Evolutionary conservation across 495 filamentous ascomycete species (phyloP).

Genomic region (Penicillium soppii): DNA sequence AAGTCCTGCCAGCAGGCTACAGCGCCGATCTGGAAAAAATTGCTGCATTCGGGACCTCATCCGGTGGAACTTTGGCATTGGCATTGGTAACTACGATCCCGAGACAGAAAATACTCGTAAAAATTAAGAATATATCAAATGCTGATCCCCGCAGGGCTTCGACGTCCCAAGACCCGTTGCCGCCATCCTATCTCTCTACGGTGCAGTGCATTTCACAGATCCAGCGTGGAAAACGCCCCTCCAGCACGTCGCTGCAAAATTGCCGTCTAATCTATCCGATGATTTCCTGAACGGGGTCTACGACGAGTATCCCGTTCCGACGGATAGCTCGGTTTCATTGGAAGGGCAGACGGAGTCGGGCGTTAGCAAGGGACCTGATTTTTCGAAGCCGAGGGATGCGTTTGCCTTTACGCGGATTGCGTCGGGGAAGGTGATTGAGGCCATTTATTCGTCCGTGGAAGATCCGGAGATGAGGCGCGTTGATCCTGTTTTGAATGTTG

Average conservation of each 20-base stretch:
- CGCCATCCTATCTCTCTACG: constrained; percentile 39
- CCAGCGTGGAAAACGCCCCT: constrained; percentile 61
- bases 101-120: constrained; percentile 29
- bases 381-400: constrained; percentile 31
- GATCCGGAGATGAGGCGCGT: constrained; percentile 19
- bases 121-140: constrained; percentile 31
- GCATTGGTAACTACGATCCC: constrained; percentile 37
- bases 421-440: background rate
- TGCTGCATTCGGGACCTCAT: constrained; percentile 54
- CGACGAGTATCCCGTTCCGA: constrained; percentile 26
- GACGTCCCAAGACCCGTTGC: constrained; percentile 19
- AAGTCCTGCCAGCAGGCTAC: constrained; percentile 17
- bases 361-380: constrained; percentile 23
- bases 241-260: constrained; percentile 55
- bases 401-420: constrained; percentile 39
- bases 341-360: constrained; percentile 30
- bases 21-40: constrained; percentile 36
- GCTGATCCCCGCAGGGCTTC: constrained; percentile 23
- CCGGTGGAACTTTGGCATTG: constrained; percentile 53
- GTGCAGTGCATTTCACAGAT: constrained; percentile 33
- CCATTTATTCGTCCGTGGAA: constrained; percentile 20
- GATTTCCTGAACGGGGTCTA: constrained; percentile 28
- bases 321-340: constrained; percentile 30
- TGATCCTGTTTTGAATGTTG: background rate
- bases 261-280: constrained; percentile 13